phyloP scores from a whole-genome alignment of 305 asterid species.

The Fraxinus xanthoxyloides region DNA sequence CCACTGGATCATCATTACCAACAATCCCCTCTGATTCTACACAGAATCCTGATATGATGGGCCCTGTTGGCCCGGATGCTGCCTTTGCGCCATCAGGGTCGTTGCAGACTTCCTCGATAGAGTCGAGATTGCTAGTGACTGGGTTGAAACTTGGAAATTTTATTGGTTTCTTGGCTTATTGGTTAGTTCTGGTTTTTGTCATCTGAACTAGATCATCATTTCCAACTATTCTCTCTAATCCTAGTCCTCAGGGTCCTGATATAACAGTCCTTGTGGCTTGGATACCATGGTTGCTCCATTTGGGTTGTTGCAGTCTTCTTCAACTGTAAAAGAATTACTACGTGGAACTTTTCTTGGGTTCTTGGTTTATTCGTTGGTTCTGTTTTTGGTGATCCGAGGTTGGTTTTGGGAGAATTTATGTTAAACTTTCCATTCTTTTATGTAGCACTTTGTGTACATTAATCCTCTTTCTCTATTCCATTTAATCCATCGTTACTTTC shows the following conservation, averaged over 20 bases:
- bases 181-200: conserved; percentile 24
- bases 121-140: conserved; percentile 14
- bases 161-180: conserved; percentile 27
- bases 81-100: conserved; percentile 54
- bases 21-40: conserved; percentile 72
- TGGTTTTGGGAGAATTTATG: neutral
- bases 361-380: conserved; percentile 11
- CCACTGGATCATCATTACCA: conserved; percentile 45
- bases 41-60: conserved; percentile 50
- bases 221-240: conserved; percentile 10
- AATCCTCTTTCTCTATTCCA: neutral
- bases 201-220: conserved; percentile 17
- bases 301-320: neutral
- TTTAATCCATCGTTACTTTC: neutral
- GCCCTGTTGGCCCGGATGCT: conserved; percentile 50
- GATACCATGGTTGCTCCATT: neutral
- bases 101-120: conserved; percentile 46
- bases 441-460: neutral
- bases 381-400: neutral
- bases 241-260: neutral
- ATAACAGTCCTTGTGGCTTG: neutral
- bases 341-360: conserved; percentile 12
- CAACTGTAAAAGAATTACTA: neutral
- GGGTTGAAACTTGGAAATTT: conserved; percentile 10
- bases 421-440: neutral